Evolutionary conservation across 306 rosid species (phyloP).

Genomic region (Acacia crassicarpa): DNA sequence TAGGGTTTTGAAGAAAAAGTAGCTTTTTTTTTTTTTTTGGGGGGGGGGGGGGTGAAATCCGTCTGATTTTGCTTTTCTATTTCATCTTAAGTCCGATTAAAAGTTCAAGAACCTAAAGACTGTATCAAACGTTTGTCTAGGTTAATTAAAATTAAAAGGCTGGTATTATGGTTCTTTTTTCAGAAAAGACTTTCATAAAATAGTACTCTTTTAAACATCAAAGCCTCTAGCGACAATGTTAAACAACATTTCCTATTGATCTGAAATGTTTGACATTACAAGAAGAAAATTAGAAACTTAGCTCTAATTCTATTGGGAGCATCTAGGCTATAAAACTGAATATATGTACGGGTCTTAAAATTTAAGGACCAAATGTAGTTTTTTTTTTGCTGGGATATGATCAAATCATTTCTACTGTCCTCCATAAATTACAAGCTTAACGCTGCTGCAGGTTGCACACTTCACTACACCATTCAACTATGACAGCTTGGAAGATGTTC

Average conservation of each 20-base stretch:
- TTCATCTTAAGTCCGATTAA: not conserved
- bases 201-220: not conserved
- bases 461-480: constrained; percentile 82
- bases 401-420: not conserved
- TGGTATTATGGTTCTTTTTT: not conserved
- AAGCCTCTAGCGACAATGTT: not conserved
- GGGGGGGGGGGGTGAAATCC: too few relatives aligned
- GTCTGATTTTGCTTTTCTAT: not conserved
- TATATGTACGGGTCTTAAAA: not conserved
- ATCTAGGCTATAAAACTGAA: not conserved
- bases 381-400: not conserved
- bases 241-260: not conserved
- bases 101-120: not conserved
- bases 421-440: constrained; percentile 32
- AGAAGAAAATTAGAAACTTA: not conserved
- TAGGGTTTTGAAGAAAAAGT: not conserved
- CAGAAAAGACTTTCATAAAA: not conserved
- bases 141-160: too few relatives aligned
- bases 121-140: not conserved
- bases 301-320: not conserved
- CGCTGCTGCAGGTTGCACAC: constrained; percentile 80
- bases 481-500: constrained; percentile 60
- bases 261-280: not conserved
- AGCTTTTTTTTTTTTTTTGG: too few relatives aligned
- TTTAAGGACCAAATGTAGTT: not conserved